Evolutionary conservation across 1,284 basidiomycete species (phyloP).

Genomic region (Phylloboletellus chloephorus): DNA sequence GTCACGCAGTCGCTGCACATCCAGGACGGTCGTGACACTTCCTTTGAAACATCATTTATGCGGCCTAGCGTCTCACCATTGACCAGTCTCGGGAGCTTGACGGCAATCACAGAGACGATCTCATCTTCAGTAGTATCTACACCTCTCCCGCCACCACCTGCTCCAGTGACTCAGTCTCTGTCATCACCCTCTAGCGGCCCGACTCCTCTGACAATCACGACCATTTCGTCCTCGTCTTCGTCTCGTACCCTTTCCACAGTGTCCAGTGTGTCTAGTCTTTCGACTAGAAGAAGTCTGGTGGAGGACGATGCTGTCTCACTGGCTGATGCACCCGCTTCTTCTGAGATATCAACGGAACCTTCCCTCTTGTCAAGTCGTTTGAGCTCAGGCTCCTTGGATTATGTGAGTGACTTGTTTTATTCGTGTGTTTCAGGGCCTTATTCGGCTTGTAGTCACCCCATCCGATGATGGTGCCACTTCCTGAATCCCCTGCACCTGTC

Average conservation of each 20-base stretch:
- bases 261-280: conserved; percentile 37
- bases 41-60: conserved; percentile 56
- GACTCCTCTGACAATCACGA: conserved; percentile 22
- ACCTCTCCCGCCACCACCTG: conserved; percentile 3
- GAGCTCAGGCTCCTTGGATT: conserved; percentile 29
- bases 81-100: conserved; percentile 32
- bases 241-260: conserved; percentile 36
- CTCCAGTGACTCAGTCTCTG: conserved; percentile 9
- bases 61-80: conserved; percentile 43
- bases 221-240: conserved; percentile 33
- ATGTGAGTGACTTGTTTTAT: conserved; percentile 23
- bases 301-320: conserved; percentile 32
- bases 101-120: conserved; percentile 36
- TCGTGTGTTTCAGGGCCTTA: conserved; percentile 16
- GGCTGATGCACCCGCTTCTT: conserved; percentile 23
- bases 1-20: conserved; percentile 53
- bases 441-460: conserved; percentile 16
- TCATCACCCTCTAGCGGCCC: conserved; percentile 30
- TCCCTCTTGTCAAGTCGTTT: conserved; percentile 43
- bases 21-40: conserved; percentile 53
- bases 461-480: conserved; percentile 35
- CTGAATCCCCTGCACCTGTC: conserved; percentile 31
- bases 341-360: conserved; percentile 46
- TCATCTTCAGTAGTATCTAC: conserved; percentile 23
- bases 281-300: conserved; percentile 29